Base-by-base conservation (phyloP, 1,284 basidiomycete species). In the Testicularia cyperi region DNA sequence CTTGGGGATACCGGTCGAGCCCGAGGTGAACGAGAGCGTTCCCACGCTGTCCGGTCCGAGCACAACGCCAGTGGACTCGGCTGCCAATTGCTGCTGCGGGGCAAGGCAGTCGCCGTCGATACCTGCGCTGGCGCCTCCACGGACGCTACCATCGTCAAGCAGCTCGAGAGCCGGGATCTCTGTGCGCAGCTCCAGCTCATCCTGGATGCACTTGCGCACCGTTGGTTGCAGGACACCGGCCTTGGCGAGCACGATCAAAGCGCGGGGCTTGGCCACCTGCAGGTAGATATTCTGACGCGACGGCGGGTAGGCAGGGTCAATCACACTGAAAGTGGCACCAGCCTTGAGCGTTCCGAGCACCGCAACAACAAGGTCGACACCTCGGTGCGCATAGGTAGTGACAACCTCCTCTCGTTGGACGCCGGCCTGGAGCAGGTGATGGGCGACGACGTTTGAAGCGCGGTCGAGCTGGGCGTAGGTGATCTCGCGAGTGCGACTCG, bases 301-400 rank as follows among this genome's bases (percentile, higher is more conserved):
- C 2, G 92, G 85, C 5, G 95, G 95, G 77, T 99, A 99, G 1
- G 94, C 92, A 27, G 95, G 95, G 79, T 98, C 92, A 55, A 98
- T 96, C 57, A 99, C 95, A 27, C 90, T 94, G 80, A 99, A 98
- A 2, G 91, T 92, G 6, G 90, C 94, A 20, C 95, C 95, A 2
- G 90, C 91, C 80, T 98, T 98, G 68, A 98, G 83, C 25, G 95
- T 87, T 38, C 90, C 95, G 85, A 99, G 88, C 5, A 98, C 92
- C 15, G 94, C 94, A 5, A 98, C 88, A 6, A 96, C 90, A 38
- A 99, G 85, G 77, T 99, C 94, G 30, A 96, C 92, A 63, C 90
- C 91, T 34, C 95, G 85, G 70, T 96, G 86, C 0, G 95, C 95
- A 75, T 98, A 99, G n/a, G 98, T 88, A 85, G 95, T 97, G 44